Conservation (phyloP, 495 filamentous ascomycete species). For the Monascus purpureus region DNA sequence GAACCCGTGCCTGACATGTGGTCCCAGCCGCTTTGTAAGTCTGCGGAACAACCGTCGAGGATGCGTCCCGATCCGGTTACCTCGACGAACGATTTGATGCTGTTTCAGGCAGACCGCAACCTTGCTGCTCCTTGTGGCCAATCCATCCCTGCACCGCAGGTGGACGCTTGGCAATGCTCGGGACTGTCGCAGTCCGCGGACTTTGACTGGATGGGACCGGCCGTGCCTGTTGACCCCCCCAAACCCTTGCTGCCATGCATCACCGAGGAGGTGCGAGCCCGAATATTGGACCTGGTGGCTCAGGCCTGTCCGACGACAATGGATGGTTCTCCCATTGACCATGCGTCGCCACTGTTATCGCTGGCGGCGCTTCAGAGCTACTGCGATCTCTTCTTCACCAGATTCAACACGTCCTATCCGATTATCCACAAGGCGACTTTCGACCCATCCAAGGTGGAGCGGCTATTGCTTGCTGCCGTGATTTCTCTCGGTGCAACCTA, state of each 20-base stretch:
- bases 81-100: no score
- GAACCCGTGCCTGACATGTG: constrained; percentile 2
- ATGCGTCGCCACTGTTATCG: constrained; percentile 33
- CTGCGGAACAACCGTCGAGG: no score
- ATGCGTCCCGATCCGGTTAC: no score
- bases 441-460: constrained; percentile 27
- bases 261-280: constrained; percentile 19
- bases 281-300: constrained; percentile 29
- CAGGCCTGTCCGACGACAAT: constrained; percentile 24
- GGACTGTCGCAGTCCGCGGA: constrained; percentile 1
- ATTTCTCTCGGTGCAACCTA: constrained; percentile 43
- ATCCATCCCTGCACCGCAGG: neutral
- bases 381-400: constrained; percentile 39
- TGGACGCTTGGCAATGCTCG: neutral
- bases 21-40: no score
- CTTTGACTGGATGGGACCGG: constrained; percentile 22
- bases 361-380: constrained; percentile 33
- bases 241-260: constrained; percentile 9
- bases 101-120: no score
- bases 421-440: constrained; percentile 40
- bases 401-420: constrained; percentile 41
- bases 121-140: neutral
- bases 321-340: constrained; percentile 23
- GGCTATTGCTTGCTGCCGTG: constrained; percentile 34
- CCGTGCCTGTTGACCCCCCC: constrained; percentile 3